A percentile compares a stretch with the other conserved stretches of the same genome.
These are phyloP conservation scores for Neohortaea acidophila DNA, from an alignment of 495 filamentous ascomycete species.

Conservation along the genomic window DNA sequence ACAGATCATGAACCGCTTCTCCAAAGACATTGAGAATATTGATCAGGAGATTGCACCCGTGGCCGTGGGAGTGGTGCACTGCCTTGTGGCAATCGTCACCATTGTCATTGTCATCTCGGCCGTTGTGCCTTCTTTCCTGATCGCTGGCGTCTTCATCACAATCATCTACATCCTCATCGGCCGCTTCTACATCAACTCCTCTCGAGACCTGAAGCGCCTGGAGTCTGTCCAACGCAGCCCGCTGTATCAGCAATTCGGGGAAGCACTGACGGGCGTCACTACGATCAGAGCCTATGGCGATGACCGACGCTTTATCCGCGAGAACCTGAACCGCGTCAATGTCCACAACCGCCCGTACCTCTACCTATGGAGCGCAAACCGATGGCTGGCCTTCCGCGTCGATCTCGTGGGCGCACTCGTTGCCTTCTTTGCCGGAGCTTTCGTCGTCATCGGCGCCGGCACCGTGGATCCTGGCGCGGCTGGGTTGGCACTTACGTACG, in stretches of 20 bases:
- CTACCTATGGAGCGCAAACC: conserved; percentile 90
- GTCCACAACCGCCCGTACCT: conserved; percentile 87
- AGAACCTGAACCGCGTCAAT: conserved; percentile 83
- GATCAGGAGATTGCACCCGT: conserved; percentile 93
- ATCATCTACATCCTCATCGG: conserved; percentile 70
- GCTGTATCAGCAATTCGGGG: conserved; percentile 94
- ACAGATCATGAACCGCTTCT: conserved; percentile 97
- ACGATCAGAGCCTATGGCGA: conserved; percentile 97
- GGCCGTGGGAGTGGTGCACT: conserved; percentile 61
- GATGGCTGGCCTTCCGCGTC: conserved; percentile 89
- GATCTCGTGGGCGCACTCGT: conserved; percentile 85
- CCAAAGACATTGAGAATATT: conserved; percentile 87
- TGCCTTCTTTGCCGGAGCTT: conserved; percentile 84
- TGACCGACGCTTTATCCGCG: conserved; percentile 79
- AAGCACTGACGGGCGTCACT: conserved; percentile 88
- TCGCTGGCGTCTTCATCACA: conserved; percentile 75
- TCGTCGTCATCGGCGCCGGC: conserved; percentile 72
- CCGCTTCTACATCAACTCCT: conserved; percentile 76
- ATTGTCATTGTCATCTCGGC: conserved; percentile 82
- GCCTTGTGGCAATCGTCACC: conserved; percentile 60
- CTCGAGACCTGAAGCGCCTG: conserved; percentile 81
- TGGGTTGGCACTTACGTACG: conserved; percentile 93
- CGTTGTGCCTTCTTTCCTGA: conserved; percentile 84
- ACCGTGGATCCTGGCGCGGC: conserved; percentile 85
- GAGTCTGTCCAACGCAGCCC: conserved; percentile 92